Evolutionary conservation across 139 green algal species (phyloP).

Genomic region (Picochlorum sp.): DNA sequence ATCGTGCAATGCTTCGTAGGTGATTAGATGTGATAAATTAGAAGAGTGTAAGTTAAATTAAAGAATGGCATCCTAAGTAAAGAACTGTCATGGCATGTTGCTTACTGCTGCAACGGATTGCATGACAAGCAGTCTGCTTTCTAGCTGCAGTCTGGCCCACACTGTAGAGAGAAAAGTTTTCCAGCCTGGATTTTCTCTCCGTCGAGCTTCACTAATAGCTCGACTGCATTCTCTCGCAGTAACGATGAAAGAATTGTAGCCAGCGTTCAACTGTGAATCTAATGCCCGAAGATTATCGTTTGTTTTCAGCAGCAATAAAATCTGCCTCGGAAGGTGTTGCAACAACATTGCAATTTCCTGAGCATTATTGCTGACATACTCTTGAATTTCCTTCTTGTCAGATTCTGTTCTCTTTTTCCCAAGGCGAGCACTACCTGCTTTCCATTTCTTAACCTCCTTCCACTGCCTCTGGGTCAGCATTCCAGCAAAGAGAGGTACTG

Average conservation of each 20-base stretch:
- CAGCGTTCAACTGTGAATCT: slow-evolving; percentile 24
- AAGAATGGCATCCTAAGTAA: no score
- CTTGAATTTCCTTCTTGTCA: slow-evolving; percentile 35
- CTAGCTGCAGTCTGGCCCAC: not conserved
- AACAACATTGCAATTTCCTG: slow-evolving; percentile 69
- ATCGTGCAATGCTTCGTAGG: no score
- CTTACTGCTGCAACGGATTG: not conserved
- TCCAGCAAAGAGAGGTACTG: slow-evolving; percentile 66
- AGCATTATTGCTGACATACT: slow-evolving; percentile 54
- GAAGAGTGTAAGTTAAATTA: no score
- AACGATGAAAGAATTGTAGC: slow-evolving; percentile 61
- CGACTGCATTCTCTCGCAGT: slow-evolving; percentile 68
- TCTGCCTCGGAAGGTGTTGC: slow-evolving; percentile 52
- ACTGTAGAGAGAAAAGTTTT: not conserved
- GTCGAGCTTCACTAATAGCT: slow-evolving; percentile 44
- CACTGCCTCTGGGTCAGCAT: slow-evolving; percentile 82
- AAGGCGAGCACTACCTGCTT: not conserved
- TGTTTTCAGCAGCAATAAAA: slow-evolving; percentile 94
- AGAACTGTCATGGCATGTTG: not conserved
- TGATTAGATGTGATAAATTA: no score
- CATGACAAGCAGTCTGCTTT: not conserved
- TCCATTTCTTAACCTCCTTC: slow-evolving; percentile 47
- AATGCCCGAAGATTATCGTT: slow-evolving; percentile 85
- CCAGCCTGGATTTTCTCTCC: not conserved
- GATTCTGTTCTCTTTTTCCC: not conserved